These are phyloP conservation scores for Epichloe baconii DNA, from an alignment of 2,329 filamentous ascomycete species.

Conservation along the genomic window DNA sequence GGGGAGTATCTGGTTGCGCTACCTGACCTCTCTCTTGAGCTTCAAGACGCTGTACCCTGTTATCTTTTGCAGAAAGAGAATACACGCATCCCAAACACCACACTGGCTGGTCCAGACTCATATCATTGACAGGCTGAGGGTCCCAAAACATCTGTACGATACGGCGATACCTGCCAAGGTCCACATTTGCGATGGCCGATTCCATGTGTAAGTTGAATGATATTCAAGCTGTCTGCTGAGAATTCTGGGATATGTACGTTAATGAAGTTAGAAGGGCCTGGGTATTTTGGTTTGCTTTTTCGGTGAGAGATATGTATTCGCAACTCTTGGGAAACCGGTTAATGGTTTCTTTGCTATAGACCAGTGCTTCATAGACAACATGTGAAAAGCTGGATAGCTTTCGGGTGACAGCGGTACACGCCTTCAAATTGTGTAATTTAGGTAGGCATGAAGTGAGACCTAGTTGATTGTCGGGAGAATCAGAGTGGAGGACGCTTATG, in stretches of 20 bases:
- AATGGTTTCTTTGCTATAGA: background rate
- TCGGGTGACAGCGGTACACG: background rate
- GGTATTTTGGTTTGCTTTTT: background rate
- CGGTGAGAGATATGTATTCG: background rate
- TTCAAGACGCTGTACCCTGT: background rate
- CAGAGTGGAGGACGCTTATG: too few species aligned
- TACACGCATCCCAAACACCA: constrained; percentile 64
- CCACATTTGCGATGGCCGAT: constrained; percentile 40
- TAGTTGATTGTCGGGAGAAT: too few species aligned
- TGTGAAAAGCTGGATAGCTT: background rate
- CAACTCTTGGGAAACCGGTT: background rate
- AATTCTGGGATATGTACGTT: background rate
- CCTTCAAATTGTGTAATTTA: background rate
- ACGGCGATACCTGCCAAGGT: constrained; percentile 63
- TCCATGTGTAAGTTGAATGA: constrained; percentile 16
- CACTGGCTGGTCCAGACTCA: constrained; percentile 51
- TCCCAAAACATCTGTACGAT: constrained; percentile 91
- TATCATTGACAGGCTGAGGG: constrained; percentile 72
- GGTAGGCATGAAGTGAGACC: background rate
- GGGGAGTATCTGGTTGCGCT: background rate
- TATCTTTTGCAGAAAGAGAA: constrained; percentile 21
- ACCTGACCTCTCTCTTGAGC: background rate
- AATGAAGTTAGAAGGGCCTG: background rate
- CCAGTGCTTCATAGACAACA: background rate
- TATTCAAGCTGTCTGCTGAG: background rate